These are phyloP conservation scores for Nakazawaea wyomingensis DNA, from an alignment of 805 yeast species.

Conservation along the genomic window DNA sequence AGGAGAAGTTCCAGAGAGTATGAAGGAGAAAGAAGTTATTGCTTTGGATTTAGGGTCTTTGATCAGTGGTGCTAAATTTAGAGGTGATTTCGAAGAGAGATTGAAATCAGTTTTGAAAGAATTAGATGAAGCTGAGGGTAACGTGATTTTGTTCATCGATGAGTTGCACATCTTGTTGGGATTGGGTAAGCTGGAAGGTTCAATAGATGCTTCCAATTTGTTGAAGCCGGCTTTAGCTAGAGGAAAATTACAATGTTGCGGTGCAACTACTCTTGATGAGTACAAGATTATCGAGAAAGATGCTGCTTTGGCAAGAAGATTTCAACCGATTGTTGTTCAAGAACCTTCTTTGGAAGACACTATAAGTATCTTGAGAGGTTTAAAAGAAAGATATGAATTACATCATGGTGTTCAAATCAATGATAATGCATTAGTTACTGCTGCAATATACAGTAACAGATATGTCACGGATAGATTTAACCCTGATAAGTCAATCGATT, in stretches of 20 bases:
- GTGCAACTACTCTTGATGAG: slow-evolving; percentile 95
- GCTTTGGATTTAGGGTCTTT: slow-evolving; percentile 84
- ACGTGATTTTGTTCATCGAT: slow-evolving; percentile 79
- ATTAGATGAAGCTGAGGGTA: slow-evolving; percentile 72
- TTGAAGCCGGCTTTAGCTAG: slow-evolving; percentile 92
- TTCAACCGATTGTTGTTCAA: slow-evolving; percentile 78
- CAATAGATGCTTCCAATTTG: slow-evolving; percentile 92
- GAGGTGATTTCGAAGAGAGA: slow-evolving; percentile 95
- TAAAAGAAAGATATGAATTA: slow-evolving; percentile 91
- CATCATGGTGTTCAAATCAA: slow-evolving; percentile 96
- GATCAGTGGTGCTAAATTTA: slow-evolving; percentile 90
- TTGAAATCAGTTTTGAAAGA: slow-evolving; percentile 77
- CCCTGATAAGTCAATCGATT: slow-evolving; percentile 96
- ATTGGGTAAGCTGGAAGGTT: slow-evolving; percentile 88
- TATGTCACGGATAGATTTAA: slow-evolving; percentile 86
- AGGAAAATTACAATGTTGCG: slow-evolving; percentile 88
- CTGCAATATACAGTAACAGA: slow-evolving; percentile 84
- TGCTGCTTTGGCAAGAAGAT: slow-evolving; percentile 91
- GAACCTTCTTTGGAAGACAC: slow-evolving; percentile 93
- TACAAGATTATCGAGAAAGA: slow-evolving; percentile 94
- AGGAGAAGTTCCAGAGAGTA: slow-evolving; percentile 91
- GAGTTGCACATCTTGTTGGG: slow-evolving; percentile 89
- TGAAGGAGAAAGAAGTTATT: slow-evolving; percentile 79
- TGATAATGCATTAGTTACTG: slow-evolving; percentile 89
- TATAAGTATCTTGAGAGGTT: slow-evolving; percentile 85